Evolutionary conservation across 805 yeast genomes (phyloP).

Genomic region (Suhomyces pyralidae): DNA sequence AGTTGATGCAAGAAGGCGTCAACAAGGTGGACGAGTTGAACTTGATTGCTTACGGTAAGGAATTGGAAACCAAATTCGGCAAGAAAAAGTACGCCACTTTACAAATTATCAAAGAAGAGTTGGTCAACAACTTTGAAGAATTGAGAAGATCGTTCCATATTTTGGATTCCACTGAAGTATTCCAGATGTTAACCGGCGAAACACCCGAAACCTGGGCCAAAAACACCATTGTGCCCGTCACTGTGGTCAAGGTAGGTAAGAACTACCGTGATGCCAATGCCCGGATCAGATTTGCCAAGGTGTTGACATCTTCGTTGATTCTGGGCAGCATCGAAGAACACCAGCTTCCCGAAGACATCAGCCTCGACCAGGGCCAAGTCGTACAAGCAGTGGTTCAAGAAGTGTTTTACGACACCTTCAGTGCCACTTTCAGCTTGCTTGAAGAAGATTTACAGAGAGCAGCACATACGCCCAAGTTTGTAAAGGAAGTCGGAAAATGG

Average conservation of each 20-base stretch:
- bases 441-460: constrained; percentile 63
- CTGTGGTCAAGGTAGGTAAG: constrained; percentile 66
- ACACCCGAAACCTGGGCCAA: constrained; percentile 61
- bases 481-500: constrained; percentile 69
- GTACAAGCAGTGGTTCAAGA: constrained; percentile 75
- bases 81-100: constrained; percentile 75
- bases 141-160: constrained; percentile 68
- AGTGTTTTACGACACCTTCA: constrained; percentile 71
- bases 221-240: constrained; percentile 74
- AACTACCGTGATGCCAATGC: constrained; percentile 50
- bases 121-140: constrained; percentile 85
- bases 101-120: constrained; percentile 81
- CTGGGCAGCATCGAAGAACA: constrained; percentile 45
- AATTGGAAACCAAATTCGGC: constrained; percentile 69
- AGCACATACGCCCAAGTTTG: constrained; percentile 36
- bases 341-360: constrained; percentile 44
- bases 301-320: constrained; percentile 39
- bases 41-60: constrained; percentile 88
- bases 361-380: constrained; percentile 64
- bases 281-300: constrained; percentile 40
- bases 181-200: constrained; percentile 89
- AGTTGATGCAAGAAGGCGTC: constrained; percentile 67
- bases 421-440: constrained; percentile 69
- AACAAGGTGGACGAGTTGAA: constrained; percentile 80
- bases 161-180: constrained; percentile 68